Percentiles rank a stretch among this genome's conserved stretches.
These are phyloP conservation scores for Prototheca stagnorum DNA, from an alignment of 163 green algal genomes.

Conservation along the genomic window DNA sequence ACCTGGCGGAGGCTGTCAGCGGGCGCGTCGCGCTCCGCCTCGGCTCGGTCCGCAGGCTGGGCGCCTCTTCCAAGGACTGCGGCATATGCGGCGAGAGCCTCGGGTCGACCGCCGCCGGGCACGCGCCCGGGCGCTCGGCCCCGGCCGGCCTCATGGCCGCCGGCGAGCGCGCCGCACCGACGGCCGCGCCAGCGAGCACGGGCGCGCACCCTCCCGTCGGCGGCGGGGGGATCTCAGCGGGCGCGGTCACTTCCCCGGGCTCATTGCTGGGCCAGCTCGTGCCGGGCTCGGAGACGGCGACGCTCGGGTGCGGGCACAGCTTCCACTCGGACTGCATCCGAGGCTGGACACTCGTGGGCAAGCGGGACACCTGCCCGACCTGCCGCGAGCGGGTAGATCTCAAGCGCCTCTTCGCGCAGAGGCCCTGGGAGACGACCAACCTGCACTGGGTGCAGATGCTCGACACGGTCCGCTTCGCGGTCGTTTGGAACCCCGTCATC, in stretches of 20 bases:
- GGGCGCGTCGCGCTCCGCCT: slow-evolving; percentile 41
- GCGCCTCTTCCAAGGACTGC: slow-evolving; percentile 46
- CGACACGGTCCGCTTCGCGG: slow-evolving; percentile 64
- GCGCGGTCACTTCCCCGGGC: neutral
- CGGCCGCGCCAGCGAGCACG: neutral
- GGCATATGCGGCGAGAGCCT: slow-evolving; percentile 60
- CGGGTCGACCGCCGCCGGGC: neutral
- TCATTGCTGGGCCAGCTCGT: no score
- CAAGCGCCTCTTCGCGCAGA: slow-evolving; percentile 37
- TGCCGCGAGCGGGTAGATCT: slow-evolving; percentile 81
- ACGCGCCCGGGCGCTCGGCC: neutral
- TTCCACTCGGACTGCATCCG: slow-evolving; percentile 78
- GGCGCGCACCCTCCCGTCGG: no score
- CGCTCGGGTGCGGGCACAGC: slow-evolving; percentile 69
- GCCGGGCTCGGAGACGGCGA: neutral
- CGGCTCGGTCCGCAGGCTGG: slow-evolving; percentile 26
- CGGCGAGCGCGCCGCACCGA: neutral
- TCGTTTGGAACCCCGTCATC: slow-evolving; percentile 80
- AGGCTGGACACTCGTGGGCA: slow-evolving; percentile 51
- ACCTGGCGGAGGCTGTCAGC: slow-evolving; percentile 62
- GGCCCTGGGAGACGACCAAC: slow-evolving; percentile 75
- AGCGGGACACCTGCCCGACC: slow-evolving; percentile 72
- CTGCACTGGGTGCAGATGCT: slow-evolving; percentile 72
- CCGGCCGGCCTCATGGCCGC: no score
- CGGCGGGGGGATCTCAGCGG: no score